phyloP scores from a whole-genome alignment of 164 flowering plant species.

The Litsea cubeba region DNA sequence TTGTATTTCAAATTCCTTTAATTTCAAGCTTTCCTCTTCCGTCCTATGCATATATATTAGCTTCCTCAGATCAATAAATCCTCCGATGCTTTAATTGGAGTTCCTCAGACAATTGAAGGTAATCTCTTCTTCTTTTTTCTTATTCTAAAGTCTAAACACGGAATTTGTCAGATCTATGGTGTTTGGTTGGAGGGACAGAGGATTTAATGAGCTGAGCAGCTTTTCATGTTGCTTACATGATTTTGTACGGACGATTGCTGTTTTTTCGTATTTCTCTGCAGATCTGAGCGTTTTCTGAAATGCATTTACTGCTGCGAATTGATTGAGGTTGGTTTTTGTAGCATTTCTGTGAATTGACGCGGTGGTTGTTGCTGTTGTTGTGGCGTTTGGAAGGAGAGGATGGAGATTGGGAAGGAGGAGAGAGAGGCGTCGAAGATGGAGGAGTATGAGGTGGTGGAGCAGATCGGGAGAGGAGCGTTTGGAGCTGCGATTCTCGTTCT shows the following conservation, averaged over 20 bases:
- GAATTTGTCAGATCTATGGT: background rate
- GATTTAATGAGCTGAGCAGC: conserved; percentile 9
- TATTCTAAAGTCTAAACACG: background rate
- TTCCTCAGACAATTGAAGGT: background rate
- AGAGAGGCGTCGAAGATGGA: conserved; percentile 47
- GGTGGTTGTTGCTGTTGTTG: background rate
- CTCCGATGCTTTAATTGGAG: background rate
- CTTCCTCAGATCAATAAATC: background rate
- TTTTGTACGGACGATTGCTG: background rate
- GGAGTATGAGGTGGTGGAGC: conserved; percentile 75
- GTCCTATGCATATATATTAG: background rate
- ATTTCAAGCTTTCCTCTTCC: conserved; percentile 3
- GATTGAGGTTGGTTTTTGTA: background rate
- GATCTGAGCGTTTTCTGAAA: conserved; percentile 2
- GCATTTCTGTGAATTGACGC: background rate
- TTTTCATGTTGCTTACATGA: conserved; percentile 13
- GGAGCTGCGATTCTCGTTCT: conserved; percentile 73
- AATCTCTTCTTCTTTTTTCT: background rate
- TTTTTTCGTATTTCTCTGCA: background rate
- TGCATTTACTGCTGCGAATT: conserved; percentile 7
- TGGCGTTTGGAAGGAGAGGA: conserved; percentile 9
- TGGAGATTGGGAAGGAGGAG: conserved; percentile 44
- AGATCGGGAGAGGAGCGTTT: conserved; percentile 87
- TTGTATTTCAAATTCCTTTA: conserved; percentile 5
- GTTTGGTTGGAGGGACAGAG: background rate